Percentiles rank a stretch among this genome's conserved stretches.
Evolutionary conservation across 208 protist genomes (phyloP).

Genomic region (Lotmaria passim): DNA sequence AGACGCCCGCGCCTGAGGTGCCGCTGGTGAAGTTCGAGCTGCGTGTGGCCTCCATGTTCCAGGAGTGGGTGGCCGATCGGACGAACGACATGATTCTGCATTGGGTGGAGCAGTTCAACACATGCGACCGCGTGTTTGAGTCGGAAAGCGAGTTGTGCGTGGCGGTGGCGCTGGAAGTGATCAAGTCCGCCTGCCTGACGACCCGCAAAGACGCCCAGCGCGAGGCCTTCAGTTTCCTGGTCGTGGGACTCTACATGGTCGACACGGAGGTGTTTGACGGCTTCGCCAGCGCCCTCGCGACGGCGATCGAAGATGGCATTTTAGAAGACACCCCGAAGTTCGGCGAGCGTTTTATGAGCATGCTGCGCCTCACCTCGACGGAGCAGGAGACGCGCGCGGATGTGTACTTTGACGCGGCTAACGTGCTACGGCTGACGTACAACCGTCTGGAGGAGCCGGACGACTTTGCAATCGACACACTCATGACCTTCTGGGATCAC

Average conservation of each 20-base stretch:
- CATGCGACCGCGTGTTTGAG: conserved; percentile 61
- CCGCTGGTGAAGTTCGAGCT: conserved; percentile 68
- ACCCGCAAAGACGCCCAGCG: conserved; percentile 82
- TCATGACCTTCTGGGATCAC: conserved; percentile 83
- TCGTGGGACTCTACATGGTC: conserved; percentile 74
- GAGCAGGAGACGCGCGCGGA: conserved; percentile 69
- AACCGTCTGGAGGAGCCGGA: conserved; percentile 57
- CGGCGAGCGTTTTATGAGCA: conserved; percentile 83
- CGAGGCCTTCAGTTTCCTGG: conserved; percentile 84
- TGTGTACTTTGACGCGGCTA: conserved; percentile 84
- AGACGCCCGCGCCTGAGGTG: conserved; percentile 24
- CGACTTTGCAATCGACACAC: conserved; percentile 58
- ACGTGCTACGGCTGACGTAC: conserved; percentile 77
- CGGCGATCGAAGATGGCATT: conserved; percentile 81
- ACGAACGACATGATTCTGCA: conserved; percentile 81
- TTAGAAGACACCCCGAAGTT: conserved; percentile 89
- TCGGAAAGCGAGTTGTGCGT: conserved; percentile 58
- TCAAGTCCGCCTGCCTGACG: conserved; percentile 81
- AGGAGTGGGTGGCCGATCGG: conserved; percentile 80
- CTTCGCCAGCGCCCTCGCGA: conserved; percentile 68
- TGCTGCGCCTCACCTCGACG: conserved; percentile 80
- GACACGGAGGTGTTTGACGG: conserved; percentile 82
- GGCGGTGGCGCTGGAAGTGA: conserved; percentile 77
- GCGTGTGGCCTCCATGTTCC: conserved; percentile 68
- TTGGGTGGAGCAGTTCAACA: conserved; percentile 81